Evolutionary conservation across 208 protist species (phyloP).

Genomic region (Angomonas ambiguus): DNA sequence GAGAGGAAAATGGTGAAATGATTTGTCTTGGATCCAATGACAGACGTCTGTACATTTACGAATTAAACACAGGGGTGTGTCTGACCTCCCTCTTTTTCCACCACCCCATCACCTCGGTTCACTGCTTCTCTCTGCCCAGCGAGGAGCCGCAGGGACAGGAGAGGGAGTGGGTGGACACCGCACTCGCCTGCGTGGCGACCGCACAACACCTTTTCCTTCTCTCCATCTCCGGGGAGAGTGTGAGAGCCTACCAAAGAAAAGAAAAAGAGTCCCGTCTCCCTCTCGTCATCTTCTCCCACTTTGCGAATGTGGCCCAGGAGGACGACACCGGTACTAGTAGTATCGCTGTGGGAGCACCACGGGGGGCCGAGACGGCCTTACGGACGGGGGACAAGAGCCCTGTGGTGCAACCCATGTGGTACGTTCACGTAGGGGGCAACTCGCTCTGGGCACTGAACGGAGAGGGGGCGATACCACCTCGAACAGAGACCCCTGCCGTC

Average conservation of each 20-base stretch:
- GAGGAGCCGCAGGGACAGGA: neutral
- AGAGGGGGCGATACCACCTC: neutral
- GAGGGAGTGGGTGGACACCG: neutral
- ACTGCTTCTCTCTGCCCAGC: slow-evolving; percentile 45
- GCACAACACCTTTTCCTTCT: neutral
- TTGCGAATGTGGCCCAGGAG: neutral
- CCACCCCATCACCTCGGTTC: slow-evolving; percentile 65
- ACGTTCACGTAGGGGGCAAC: slow-evolving; percentile 17
- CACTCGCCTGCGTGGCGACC: neutral
- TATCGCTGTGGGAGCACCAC: neutral
- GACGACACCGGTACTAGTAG: neutral
- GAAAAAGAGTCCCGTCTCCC: neutral
- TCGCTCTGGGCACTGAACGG: slow-evolving; percentile 9
- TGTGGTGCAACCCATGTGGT: slow-evolving; percentile 31
- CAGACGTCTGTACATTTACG: slow-evolving; percentile 78
- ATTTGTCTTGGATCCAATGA: slow-evolving; percentile 80
- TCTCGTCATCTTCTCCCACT: neutral
- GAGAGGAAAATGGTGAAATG: slow-evolving; percentile 19
- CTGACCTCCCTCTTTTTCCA: slow-evolving; percentile 73
- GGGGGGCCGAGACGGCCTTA: too few species aligned
- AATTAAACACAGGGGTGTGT: slow-evolving; percentile 38
- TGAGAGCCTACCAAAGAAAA: neutral
- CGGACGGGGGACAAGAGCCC: neutral
- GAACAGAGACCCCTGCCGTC: neutral
- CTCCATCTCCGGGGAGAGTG: neutral